These are phyloP conservation scores for Candida sanyaensis DNA, from an alignment of 1,139 yeast genomes.

Conservation along the genomic window DNA sequence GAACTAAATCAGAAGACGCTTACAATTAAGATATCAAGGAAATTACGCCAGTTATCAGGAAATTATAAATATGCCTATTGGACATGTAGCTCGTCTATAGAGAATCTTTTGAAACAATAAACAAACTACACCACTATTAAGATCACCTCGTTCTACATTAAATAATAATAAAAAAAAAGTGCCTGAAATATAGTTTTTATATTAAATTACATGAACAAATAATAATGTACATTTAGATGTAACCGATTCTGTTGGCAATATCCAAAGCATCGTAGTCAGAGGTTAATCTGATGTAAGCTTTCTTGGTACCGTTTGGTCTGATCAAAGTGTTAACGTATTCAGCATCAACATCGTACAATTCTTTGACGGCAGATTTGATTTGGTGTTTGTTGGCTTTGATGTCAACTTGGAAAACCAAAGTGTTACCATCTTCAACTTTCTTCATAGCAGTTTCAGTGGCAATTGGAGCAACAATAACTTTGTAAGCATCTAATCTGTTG, in stretches of 20 bases:
- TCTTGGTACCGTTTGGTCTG: constrained; percentile 99
- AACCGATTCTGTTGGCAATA: constrained; percentile 99
- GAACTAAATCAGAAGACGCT: background rate
- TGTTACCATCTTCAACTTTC: constrained; percentile 99
- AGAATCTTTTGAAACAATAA: background rate
- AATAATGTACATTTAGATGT: constrained; percentile 54
- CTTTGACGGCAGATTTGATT: constrained; percentile 98
- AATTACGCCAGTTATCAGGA: background rate
- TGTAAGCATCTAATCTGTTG: constrained; percentile 96
- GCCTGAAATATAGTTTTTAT: constrained; percentile 4
- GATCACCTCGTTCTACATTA: no score
- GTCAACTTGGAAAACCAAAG: constrained; percentile 97
- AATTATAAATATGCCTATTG: constrained; percentile 3
- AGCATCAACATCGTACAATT: constrained; percentile 95
- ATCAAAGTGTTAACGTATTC: constrained; percentile 92
- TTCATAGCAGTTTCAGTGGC: constrained; percentile 99
- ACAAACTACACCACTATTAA: background rate
- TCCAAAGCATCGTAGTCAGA: constrained; percentile 99
- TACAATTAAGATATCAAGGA: background rate
- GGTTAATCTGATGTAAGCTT: constrained; percentile 98
- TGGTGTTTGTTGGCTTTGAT: constrained; percentile 96
- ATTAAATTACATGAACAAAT: constrained; percentile 7
- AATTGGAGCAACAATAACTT: constrained; percentile 91
- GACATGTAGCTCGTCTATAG: constrained; percentile 4
- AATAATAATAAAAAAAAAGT: background rate